Percentiles rank a stretch among this genome's conserved stretches.
Conservation (phyloP, 23 red algal species). For the Gracilaria domingensis region DNA sequence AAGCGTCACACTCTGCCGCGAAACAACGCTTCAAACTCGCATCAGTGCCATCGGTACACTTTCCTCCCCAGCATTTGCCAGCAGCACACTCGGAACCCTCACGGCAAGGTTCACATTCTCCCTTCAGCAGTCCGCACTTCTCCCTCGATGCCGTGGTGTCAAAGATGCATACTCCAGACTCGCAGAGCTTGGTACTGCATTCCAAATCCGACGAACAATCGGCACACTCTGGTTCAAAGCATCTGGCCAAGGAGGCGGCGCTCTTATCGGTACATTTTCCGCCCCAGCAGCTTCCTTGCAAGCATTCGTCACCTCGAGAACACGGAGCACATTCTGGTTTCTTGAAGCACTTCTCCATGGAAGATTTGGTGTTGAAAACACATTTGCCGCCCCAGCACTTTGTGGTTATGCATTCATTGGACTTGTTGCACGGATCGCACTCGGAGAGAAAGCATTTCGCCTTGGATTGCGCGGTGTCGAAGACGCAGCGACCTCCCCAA, state of each 20-base stretch:
- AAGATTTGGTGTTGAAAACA: conserved; percentile 34
- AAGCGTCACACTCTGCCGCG: conserved; percentile 34
- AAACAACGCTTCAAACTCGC: conserved; percentile 6
- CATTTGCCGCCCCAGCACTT: conserved; percentile 56
- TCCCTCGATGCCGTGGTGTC: conserved; percentile 20
- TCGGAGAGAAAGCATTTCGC: conserved; percentile 35
- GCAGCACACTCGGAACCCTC: conserved; percentile 3
- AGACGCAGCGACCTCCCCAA: conserved; percentile 32
- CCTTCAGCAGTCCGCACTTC: conserved; percentile 19
- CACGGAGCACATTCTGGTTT: conserved; percentile 29
- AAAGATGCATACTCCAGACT: conserved; percentile 26
- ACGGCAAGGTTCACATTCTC: conserved; percentile 18
- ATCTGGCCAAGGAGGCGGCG: neutral
- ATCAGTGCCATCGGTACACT: conserved; percentile 19
- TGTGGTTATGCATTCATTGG: neutral
- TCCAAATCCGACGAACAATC: conserved; percentile 3
- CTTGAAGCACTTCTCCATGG: conserved; percentile 46
- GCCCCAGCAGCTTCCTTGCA: conserved; percentile 32
- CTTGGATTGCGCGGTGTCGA: conserved; percentile 17
- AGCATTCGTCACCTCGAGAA: neutral
- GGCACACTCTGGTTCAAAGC: conserved; percentile 45
- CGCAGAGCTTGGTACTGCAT: conserved; percentile 7
- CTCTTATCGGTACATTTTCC: conserved; percentile 14
- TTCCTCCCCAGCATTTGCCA: conserved; percentile 39
- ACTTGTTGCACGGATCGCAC: neutral